These are phyloP conservation scores for Neoarthrinium moseri DNA, from an alignment of 2,329 filamentous ascomycete species.

Conservation along the genomic window DNA sequence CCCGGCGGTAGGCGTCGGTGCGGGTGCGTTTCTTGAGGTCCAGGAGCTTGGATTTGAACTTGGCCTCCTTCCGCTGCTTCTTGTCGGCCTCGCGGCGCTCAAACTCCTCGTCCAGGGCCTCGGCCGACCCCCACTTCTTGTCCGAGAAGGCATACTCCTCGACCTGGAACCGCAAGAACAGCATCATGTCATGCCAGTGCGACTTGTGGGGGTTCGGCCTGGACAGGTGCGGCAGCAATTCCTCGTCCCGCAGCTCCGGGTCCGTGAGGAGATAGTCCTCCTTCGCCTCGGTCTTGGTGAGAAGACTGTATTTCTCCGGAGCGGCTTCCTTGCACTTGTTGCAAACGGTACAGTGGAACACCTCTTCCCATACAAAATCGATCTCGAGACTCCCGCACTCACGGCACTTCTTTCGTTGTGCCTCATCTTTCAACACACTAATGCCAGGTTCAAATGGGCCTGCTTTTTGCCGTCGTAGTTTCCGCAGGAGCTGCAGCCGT, in stretches of 20 bases:
- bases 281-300: constrained; percentile 95
- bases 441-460: constrained; percentile 88
- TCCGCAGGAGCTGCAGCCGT: constrained; percentile 70
- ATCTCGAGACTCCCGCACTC: constrained; percentile 86
- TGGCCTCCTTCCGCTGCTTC: constrained; percentile 83
- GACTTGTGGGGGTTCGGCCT: constrained; percentile 93
- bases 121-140: constrained; percentile 86
- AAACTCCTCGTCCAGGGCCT: constrained; percentile 86
- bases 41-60: constrained; percentile 84
- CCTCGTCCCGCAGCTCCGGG: constrained; percentile 84
- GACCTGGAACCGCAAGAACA: constrained; percentile 90
- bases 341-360: constrained; percentile 76
- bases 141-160: constrained; percentile 84
- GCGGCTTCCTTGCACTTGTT: constrained; percentile 81
- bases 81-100: constrained; percentile 75
- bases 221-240: constrained; percentile 82
- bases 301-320: constrained; percentile 89
- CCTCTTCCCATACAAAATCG: constrained; percentile 91
- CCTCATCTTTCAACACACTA: constrained; percentile 66
- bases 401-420: constrained; percentile 69
- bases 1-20: constrained; percentile 83
- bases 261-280: constrained; percentile 96
- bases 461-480: constrained; percentile 68
- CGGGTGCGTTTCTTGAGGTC: constrained; percentile 92
- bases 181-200: constrained; percentile 98